Base-by-base conservation (phyloP, 2,329 filamentous ascomycete genomes). In the Grosmannia penicillata region DNA sequence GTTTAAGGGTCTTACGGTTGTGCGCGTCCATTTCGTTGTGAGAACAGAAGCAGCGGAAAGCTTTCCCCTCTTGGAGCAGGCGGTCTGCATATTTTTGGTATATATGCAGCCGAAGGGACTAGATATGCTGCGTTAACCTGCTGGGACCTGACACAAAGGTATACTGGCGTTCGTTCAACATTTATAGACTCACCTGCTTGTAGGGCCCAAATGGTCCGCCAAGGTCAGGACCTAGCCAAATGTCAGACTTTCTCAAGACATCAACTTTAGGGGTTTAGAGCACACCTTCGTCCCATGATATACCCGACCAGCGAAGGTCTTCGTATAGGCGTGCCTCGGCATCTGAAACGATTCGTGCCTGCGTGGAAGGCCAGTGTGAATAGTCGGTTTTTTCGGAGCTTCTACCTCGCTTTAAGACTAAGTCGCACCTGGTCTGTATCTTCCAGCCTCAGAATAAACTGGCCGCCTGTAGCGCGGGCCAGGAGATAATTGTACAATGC, bases 341-440 rank as follows among this genome's bases (percentile, higher is more conserved):
- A 52, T 80, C 86, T 1, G 66, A 60, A 4, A 96, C 75, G 8
- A 89, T 78, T 43, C 91, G 76, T 61, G 80, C 84, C 82, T 91
- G 28, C 18, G 13, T 28, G 28, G 25, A 30, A n/a, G 43, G 22
- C n/a, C n/a, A n/a, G n/a, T n/a, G n/a, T n/a, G n/a, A n/a, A 25
- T 10, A 22, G 4, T 9, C 19, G 7, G 19, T 15, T n/a, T n/a
- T n/a, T n/a, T n/a, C n/a, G n/a, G n/a, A n/a, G n/a, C n/a, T n/a
- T n/a, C n/a, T n/a, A n/a, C n/a, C n/a, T n/a, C n/a, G n/a, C n/a
- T n/a, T n/a, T n/a, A n/a, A n/a, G n/a, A n/a, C n/a, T n/a, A n/a
- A n/a, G n/a, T n/a, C n/a, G n/a, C 59, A 86, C 82, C 68, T 84
- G 82, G 59, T 96, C 91, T 5, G 91, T 98, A 56, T 98, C 91